Base-by-base conservation (phyloP, 169 alveolate genomes). In the Cryptosporidium parvum region DNA sequence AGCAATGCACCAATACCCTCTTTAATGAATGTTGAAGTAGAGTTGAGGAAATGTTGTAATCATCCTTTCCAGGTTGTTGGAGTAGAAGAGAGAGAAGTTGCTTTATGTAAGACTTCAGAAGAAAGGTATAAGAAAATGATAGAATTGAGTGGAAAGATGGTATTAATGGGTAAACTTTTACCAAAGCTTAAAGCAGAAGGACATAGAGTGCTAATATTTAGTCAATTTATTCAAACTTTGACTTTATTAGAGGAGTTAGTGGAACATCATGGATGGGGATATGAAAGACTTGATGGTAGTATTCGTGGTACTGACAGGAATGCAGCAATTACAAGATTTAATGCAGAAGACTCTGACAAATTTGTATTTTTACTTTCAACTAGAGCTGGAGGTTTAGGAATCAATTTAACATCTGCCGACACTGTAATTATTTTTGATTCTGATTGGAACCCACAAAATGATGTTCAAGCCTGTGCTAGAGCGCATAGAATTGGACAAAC, bases 401-500 rank as follows among this genome's bases (percentile, higher is more conserved):
- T 96, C 59, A 97, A 96, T 91, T 94, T 97, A 68, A 96, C 98
- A 16, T 95, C 98, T 2, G 99, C 99, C 0, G 96, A 96, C 84
- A 96, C 96, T 3, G 99, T 97, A 45, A 96, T 97, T 37, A 96
- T 97, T 35, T 97, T 94, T 91, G 99, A 97, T 91, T 92, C 97
- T 70, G 99, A 97, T 92, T 97, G 98, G 98, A 97, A 97, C 87
- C 99, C 99, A 59, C 97, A 97, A 85, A 96, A 95, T 71, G 98
- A 95, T 85, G 92, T 96, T 5, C 94, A 97, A 92, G 99, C 99
- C 21, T 96, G 96, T 59, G 99, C 97, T 59, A 93, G 99, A 84
- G 99, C 98, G 12, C 98, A 97, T 85, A 92, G 99, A 86, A 96
- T 96, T 31, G 99, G 99, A 2, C 96, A 97, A 85, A 95, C 94